Percentiles rank a stretch among this genome's conserved stretches.
phyloP scores from a whole-genome alignment of 2,329 filamentous ascomycete species.

The Leptographium lundbergii region DNA sequence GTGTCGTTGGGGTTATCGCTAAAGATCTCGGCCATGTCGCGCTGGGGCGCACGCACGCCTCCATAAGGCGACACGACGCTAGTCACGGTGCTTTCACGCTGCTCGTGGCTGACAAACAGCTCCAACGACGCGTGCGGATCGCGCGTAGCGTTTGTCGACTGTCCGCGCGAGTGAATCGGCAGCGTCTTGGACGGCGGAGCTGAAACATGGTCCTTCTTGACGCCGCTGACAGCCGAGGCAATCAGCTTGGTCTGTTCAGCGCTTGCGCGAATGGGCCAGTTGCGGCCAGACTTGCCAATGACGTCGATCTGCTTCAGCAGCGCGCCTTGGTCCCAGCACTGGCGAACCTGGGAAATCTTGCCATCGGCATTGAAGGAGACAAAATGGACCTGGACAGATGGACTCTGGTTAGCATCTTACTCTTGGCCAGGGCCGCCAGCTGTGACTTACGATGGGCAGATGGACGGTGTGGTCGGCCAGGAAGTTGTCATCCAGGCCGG shows the following conservation, averaged over 20 bases:
- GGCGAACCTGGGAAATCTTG: constrained; percentile 77
- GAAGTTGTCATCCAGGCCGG: constrained; percentile 88
- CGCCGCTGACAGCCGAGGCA: constrained; percentile 44
- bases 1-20: constrained; percentile 32
- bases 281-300: constrained; percentile 78
- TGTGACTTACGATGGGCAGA: constrained; percentile 61
- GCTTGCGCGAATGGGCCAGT: constrained; percentile 89
- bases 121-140: constrained; percentile 61
- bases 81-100: constrained; percentile 27
- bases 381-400: constrained; percentile 56
- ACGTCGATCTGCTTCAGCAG: constrained; percentile 88
- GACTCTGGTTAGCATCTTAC: constrained; percentile 1
- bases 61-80: constrained; percentile 49
- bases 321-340: constrained; percentile 90
- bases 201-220: constrained; percentile 28
- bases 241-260: constrained; percentile 74
- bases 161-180: constrained; percentile 33
- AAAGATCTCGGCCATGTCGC: constrained; percentile 63
- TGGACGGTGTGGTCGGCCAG: constrained; percentile 68
- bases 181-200: constrained; percentile 19
- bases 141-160: constrained; percentile 40
- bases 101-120: constrained; percentile 57
- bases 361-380: constrained; percentile 66
- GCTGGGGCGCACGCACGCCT: constrained; percentile 47
- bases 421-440: neutral